Percentiles rank a stretch among this genome's conserved stretches.
Evolutionary conservation across 495 filamentous ascomycete species (phyloP).

Genomic region (Penicillium herquei): DNA sequence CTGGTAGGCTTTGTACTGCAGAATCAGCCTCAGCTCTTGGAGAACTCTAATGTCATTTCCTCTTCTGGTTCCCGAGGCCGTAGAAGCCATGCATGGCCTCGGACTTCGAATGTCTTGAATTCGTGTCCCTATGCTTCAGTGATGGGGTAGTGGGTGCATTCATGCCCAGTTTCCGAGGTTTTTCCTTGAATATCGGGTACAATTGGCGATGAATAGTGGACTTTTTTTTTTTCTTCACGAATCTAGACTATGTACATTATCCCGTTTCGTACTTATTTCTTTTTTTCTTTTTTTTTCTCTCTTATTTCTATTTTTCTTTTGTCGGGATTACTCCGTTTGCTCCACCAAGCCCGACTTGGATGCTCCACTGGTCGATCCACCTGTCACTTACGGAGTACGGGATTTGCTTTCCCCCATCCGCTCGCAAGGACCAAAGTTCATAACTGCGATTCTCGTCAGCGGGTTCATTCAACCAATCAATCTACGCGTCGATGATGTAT

Average conservation of each 20-base stretch:
- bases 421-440: background rate
- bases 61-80: no score
- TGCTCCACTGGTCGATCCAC: slow-evolving; percentile 4
- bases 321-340: background rate
- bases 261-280: background rate
- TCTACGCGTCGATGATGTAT: background rate
- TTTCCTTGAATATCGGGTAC: no score
- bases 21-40: slow-evolving; percentile 13
- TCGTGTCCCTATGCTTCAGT: no score
- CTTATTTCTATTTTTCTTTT: background rate
- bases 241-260: background rate
- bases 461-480: background rate
- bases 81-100: no score
- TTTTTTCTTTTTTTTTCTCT: background rate
- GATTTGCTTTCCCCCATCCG: slow-evolving; percentile 16
- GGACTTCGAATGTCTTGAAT: no score
- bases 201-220: no score
- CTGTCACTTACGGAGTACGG: slow-evolving; percentile 4
- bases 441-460: slow-evolving; percentile 1
- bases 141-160: no score
- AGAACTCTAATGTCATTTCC: background rate
- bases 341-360: background rate
- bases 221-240: no score
- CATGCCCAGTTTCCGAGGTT: no score
- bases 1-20: slow-evolving; percentile 2